phyloP scores from a whole-genome alignment of 148 eudicot species.

The Fagopyrum tataricum region DNA sequence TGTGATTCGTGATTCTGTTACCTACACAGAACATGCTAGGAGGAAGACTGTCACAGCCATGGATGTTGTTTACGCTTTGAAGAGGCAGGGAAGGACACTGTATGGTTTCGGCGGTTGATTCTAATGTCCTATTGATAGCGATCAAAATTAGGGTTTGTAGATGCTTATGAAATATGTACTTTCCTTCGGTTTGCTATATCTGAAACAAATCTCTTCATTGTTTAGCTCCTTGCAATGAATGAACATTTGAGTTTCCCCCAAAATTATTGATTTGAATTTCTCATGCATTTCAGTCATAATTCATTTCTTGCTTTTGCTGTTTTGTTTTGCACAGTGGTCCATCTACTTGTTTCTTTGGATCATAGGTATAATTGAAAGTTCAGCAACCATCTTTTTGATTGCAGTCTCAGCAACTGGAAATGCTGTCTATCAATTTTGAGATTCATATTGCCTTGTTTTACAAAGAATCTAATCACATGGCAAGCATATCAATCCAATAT shows the following conservation, averaged over 20 bases:
- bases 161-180: neutral
- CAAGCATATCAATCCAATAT: too few relatives aligned
- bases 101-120: constrained; percentile 39
- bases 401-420: too few relatives aligned
- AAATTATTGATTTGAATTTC: neutral
- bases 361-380: too few relatives aligned
- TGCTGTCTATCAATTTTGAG: too few relatives aligned
- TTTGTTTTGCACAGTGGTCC: too few relatives aligned
- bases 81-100: constrained; percentile 53
- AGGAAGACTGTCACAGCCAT: constrained; percentile 47
- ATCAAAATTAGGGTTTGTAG: neutral
- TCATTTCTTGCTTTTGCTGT: too few relatives aligned
- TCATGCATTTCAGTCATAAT: too few relatives aligned
- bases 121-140: neutral
- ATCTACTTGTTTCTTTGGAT: too few relatives aligned
- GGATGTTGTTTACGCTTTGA: constrained; percentile 44
- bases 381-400: too few relatives aligned
- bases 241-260: neutral
- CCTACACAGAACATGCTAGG: constrained; percentile 43
- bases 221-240: neutral
- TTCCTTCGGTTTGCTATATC: neutral
- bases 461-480: too few relatives aligned
- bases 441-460: too few relatives aligned
- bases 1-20: constrained; percentile 40
- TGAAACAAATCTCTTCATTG: neutral